Base-by-base conservation (phyloP, 176 grass and related monocot species). In the Thinopyrum elongatum region DNA sequence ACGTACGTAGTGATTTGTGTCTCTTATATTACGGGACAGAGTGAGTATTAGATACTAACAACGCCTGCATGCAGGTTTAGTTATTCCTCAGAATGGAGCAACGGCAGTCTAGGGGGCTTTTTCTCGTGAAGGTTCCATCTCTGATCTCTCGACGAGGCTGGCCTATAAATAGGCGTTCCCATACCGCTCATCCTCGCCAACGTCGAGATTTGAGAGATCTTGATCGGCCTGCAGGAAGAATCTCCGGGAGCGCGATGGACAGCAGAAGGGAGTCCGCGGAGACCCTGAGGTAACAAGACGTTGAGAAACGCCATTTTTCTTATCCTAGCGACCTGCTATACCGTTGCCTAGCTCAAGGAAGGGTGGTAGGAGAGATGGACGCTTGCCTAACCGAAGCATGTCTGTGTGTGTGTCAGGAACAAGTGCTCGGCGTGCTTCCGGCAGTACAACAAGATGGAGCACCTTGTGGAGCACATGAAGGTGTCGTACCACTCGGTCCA, bases 381-480 rank as follows among this genome's bases (percentile, higher is more conserved):
- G 46, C 47, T 51, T 51, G 47, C 47, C 47, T 51, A 47, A 44
- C 81, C 64, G 23, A 86, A 85, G 5, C 68, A 46, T 77, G 23
- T 42, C 0, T 17, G 38, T 33, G 12, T 46, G 12, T 33, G 28
- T 36, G 17, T 35, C 85, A 98, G 95, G 93, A 95, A 93, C 87
- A 98, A 98, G 85, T 98, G 95, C 22, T 93, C 93, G 9, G 95
- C 95, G 27, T 95, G 95, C 87, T 95, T 89, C 79, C 89, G 83
- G 85, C 95, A 95, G 81, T 98, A 90, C 87, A 98, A 98, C 85
- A 90, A 88, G 87, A 87, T 95, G 60, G 91, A 98, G 65, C 95
- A 98, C 72, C 87, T 98, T n/a, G 95, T 98, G 66, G 95, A 95
- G 85, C 95, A 98, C 82, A 92, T 95, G 93, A 91, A 86, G 82